Conservation (phyloP, 345 rosid species). For the Trapa incisa region DNA sequence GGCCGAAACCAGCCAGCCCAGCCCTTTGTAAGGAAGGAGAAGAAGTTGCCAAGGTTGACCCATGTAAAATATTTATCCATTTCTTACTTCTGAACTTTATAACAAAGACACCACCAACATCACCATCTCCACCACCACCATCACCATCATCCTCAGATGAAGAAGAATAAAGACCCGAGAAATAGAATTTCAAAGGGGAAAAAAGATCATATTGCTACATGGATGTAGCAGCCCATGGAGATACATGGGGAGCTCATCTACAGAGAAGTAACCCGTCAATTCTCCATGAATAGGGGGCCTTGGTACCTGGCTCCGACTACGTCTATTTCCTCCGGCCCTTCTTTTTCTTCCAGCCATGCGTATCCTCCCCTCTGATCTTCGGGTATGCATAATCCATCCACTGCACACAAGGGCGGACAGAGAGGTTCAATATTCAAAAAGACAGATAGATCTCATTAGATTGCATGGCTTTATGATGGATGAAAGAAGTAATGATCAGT, state of each 20-base stretch:
- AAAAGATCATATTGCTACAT: background rate
- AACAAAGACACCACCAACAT: background rate
- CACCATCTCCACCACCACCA: too few species aligned
- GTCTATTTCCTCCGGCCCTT: constrained; percentile 36
- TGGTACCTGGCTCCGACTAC: constrained; percentile 37
- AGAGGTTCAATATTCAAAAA: background rate
- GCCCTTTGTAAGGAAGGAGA: too few species aligned
- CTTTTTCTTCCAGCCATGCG: constrained; percentile 75
- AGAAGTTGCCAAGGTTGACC: background rate
- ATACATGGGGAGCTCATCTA: background rate
- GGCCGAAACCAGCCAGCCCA: too few species aligned
- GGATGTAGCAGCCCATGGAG: background rate
- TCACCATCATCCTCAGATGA: background rate
- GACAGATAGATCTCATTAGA: background rate
- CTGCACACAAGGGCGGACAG: constrained; percentile 12
- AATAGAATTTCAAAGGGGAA: background rate
- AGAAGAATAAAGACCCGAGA: background rate
- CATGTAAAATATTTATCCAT: background rate
- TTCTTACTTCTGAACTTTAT: background rate
- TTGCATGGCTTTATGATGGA: background rate
- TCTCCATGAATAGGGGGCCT: constrained; percentile 40
- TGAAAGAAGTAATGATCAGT: background rate
- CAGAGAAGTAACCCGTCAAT: constrained; percentile 11
- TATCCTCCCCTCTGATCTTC: constrained; percentile 41
- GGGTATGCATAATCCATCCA: constrained; percentile 24